A percentile compares a stretch with the other conserved stretches of the same genome.
These are phyloP conservation scores for Escovopsis sp. DNA, from an alignment of 2,329 filamentous ascomycete genomes.

Conservation along the genomic window DNA sequence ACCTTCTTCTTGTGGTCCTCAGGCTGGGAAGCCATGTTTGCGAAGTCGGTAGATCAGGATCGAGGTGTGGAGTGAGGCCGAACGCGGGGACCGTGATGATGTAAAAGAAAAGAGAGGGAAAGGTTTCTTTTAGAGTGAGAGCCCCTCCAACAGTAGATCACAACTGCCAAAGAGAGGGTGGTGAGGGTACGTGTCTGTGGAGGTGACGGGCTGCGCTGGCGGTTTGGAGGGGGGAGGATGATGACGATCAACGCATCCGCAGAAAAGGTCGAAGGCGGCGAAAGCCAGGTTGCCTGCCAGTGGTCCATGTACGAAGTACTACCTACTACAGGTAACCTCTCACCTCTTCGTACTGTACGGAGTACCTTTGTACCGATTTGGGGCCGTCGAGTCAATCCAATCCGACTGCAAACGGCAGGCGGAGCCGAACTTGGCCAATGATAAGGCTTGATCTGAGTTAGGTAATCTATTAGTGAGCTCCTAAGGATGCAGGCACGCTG, in stretches of 20 bases:
- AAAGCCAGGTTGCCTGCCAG: conserved; percentile 1
- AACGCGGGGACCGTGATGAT: conserved; percentile 4
- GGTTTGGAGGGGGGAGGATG: conserved; percentile 3
- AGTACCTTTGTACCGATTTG: conserved; percentile 19
- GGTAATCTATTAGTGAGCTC: no score
- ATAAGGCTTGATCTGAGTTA: no score
- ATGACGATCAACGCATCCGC: neutral
- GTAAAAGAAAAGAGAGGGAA: conserved; percentile 1
- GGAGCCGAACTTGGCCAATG: no score
- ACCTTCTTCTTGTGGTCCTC: conserved; percentile 65
- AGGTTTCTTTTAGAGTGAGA: neutral
- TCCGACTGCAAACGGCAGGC: no score
- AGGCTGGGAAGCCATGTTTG: conserved; percentile 56
- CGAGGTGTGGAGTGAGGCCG: conserved; percentile 12
- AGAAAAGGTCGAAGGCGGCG: conserved; percentile 9
- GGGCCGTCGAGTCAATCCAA: no score
- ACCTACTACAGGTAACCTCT: conserved; percentile 2
- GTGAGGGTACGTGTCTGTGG: neutral
- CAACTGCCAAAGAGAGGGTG: neutral
- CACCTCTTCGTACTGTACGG: conserved; percentile 12
- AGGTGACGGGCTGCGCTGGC: neutral
- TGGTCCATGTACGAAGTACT: neutral
- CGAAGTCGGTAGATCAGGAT: conserved; percentile 3
- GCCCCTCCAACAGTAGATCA: conserved; percentile 1
- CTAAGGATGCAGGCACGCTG: no score